Conservation (phyloP, 225 moss, liverwort and hornwort species). For the Pleurozium schreberi region DNA sequence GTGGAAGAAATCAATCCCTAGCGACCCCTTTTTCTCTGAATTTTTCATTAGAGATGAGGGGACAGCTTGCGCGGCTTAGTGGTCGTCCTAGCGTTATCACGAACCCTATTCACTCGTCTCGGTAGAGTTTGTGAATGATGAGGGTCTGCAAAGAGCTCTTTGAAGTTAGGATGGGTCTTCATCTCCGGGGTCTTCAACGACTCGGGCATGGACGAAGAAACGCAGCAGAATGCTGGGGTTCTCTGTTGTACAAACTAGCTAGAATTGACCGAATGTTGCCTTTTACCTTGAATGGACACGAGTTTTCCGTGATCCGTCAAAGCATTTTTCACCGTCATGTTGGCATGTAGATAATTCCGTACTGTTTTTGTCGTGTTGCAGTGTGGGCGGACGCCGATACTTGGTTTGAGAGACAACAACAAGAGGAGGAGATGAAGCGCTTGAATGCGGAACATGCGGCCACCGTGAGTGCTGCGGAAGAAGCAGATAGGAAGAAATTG, state of each 20-base stretch:
- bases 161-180: not conserved
- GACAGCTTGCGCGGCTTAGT: not conserved
- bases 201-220: not conserved
- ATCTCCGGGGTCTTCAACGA: not conserved
- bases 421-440: conserved; percentile 87
- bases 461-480: conserved; percentile 75
- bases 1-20: not conserved
- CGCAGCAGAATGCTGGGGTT: not conserved
- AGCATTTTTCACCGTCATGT: not conserved
- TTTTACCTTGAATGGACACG: not conserved
- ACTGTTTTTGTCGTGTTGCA: conserved; percentile 13
- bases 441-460: conserved; percentile 86
- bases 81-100: not conserved
- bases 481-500: conserved; percentile 58
- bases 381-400: conserved; percentile 98
- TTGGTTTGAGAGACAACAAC: conserved; percentile 97
- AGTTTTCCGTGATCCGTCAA: not conserved
- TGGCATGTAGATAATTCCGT: not conserved
- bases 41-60: not conserved
- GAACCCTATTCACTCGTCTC: not conserved
- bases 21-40: not conserved
- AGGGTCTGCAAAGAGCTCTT: not conserved
- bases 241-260: not conserved
- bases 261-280: not conserved
- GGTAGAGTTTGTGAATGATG: not conserved